Conservation (phyloP, 2,329 filamentous ascomycete species). For the Metarhizium album region DNA sequence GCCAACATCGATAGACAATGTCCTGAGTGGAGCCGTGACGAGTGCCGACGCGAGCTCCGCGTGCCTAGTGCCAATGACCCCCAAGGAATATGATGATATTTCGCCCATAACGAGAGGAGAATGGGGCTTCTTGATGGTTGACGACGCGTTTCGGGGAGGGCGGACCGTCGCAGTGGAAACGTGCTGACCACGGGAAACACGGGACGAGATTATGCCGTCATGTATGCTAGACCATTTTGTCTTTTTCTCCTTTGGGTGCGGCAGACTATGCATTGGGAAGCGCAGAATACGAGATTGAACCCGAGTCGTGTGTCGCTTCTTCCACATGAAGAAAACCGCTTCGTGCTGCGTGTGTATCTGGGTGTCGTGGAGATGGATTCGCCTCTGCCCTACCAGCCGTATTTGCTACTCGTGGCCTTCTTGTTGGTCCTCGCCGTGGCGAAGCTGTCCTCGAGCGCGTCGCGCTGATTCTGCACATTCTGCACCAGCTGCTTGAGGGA, state of each 20-base stretch:
- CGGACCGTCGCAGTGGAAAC: conserved; percentile 42
- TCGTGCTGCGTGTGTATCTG: too few relatives aligned
- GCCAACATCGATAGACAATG: conserved; percentile 32
- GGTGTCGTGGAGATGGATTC: too few relatives aligned
- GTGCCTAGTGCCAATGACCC: conserved; percentile 39
- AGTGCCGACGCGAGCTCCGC: conserved; percentile 13
- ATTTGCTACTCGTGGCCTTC: conserved; percentile 69
- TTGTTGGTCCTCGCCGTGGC: conserved; percentile 69
- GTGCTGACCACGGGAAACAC: conserved; percentile 23
- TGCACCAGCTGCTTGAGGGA: conserved; percentile 79
- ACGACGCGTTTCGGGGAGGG: conserved; percentile 30
- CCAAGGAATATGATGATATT: conserved; percentile 50
- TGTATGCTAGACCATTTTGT: neutral
- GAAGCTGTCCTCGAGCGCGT: conserved; percentile 87
- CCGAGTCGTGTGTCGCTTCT: neutral
- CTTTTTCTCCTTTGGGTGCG: neutral
- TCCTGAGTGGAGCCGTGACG: conserved; percentile 22
- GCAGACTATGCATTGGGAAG: neutral
- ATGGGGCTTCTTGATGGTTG: conserved; percentile 50
- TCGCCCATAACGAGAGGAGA: conserved; percentile 51
- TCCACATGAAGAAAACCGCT: too few relatives aligned
- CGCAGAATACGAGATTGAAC: neutral
- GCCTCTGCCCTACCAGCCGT: conserved; percentile 54
- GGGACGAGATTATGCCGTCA: neutral
- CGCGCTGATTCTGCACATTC: conserved; percentile 69